Conservation (phyloP, 2,329 filamentous ascomycete species). For the Pseudogymnoascus sp. region DNA sequence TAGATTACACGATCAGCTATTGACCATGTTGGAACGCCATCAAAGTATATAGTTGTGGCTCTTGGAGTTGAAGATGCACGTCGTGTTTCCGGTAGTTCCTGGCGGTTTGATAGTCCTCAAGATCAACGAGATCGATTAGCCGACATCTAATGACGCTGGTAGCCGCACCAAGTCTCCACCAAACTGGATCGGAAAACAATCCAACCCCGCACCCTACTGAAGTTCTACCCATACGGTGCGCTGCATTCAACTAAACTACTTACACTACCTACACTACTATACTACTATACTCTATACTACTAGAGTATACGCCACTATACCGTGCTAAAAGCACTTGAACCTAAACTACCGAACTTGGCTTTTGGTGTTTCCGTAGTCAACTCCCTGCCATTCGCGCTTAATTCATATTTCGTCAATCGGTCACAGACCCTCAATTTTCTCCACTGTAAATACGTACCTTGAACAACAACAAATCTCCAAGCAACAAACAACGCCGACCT, state of each 20-base stretch:
- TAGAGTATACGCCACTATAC: background rate
- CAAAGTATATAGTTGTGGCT: background rate
- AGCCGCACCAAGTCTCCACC: background rate
- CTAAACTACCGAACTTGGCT: background rate
- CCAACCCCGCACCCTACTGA: background rate
- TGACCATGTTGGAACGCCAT: background rate
- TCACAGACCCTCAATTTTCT: background rate
- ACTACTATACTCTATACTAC: background rate
- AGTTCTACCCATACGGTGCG: background rate
- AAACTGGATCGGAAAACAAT: background rate
- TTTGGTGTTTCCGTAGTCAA: background rate
- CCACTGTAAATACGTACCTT: slow-evolving; percentile 7
- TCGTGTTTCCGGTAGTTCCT: background rate
- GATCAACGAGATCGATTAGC: slow-evolving; percentile 2
- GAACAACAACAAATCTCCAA: background rate
- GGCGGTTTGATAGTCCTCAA: background rate
- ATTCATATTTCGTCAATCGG: background rate
- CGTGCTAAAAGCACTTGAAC: background rate
- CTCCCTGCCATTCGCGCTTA: background rate
- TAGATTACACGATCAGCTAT: background rate
- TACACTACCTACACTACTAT: background rate
- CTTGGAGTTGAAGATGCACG: background rate
- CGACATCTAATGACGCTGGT: background rate
- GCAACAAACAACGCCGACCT: background rate
- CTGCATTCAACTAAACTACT: background rate